Conservation (phyloP, 2,329 filamentous ascomycete genomes). For the Penicillium sp. region DNA sequence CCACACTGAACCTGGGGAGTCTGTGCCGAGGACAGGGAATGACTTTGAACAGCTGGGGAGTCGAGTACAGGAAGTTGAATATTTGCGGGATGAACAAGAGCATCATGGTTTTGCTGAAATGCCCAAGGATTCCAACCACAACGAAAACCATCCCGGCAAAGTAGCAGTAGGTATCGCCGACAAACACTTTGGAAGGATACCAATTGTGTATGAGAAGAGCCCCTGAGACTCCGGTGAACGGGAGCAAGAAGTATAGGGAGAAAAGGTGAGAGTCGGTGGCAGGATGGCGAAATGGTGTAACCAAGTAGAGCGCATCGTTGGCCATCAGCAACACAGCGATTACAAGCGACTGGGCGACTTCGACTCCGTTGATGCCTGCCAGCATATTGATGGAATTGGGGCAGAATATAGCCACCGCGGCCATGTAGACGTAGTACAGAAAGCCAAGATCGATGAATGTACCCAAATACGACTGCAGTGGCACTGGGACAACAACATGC, state of each 20-base stretch:
- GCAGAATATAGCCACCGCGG: slow-evolving; percentile 92
- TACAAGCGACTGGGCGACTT: slow-evolving; percentile 91
- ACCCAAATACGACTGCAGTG: slow-evolving; percentile 82
- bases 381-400: slow-evolving; percentile 99
- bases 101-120: slow-evolving; percentile 96
- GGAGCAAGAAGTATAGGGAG: slow-evolving; percentile 90
- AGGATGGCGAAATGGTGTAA: slow-evolving; percentile 83
- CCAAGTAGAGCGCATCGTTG: slow-evolving; percentile 88
- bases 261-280: slow-evolving; percentile 96
- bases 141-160: slow-evolving; percentile 99
- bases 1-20: slow-evolving; percentile 83
- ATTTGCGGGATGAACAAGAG: slow-evolving; percentile 91
- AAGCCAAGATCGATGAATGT: slow-evolving; percentile 80
- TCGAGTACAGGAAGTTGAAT: slow-evolving; percentile 95
- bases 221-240: slow-evolving; percentile 89
- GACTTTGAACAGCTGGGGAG: slow-evolving; percentile 86
- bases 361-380: slow-evolving; percentile 98
- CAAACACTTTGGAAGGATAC: slow-evolving; percentile 94
- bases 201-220: slow-evolving; percentile 91
- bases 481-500: slow-evolving; percentile 86
- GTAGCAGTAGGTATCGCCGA: slow-evolving; percentile 99
- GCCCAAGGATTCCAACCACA: slow-evolving; percentile 92
- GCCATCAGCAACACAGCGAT: slow-evolving; percentile 81
- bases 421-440: slow-evolving; percentile 97
- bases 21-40: slow-evolving; percentile 93